Conservation (phyloP, 2,329 filamentous ascomycete species). For the Apiospora malaysiana region DNA sequence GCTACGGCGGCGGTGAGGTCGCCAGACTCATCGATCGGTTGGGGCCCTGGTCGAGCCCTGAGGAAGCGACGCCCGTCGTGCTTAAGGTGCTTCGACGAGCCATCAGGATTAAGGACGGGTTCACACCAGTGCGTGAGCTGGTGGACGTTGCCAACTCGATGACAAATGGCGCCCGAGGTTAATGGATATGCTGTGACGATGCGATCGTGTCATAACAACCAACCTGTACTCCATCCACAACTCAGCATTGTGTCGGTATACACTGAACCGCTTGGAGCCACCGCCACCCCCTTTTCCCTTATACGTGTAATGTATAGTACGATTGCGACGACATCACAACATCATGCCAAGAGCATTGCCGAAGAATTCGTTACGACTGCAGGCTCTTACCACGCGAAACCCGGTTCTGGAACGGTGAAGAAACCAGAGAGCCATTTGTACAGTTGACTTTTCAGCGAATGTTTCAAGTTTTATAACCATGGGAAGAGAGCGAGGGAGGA, state of each 20-base stretch:
- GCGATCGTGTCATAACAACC: neutral
- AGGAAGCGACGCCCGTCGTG: slow-evolving; percentile 36
- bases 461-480: slow-evolving; percentile 10
- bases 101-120: slow-evolving; percentile 34
- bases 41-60: slow-evolving; percentile 39
- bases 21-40: slow-evolving; percentile 41
- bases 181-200: neutral
- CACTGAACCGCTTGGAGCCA: neutral
- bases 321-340: slow-evolving; percentile 3
- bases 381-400: slow-evolving; percentile 1
- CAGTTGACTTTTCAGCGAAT: slow-evolving; percentile 10
- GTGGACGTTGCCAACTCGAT: slow-evolving; percentile 26
- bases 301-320: slow-evolving; percentile 17
- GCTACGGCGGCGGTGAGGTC: slow-evolving; percentile 35
- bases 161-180: slow-evolving; percentile 31
- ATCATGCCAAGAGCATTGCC: neutral
- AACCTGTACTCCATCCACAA: neutral
- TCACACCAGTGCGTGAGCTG: slow-evolving; percentile 38
- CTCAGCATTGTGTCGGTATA: neutral
- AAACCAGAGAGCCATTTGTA: neutral
- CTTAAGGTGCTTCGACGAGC: slow-evolving; percentile 37
- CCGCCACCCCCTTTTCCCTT: neutral
- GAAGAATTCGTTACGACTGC: neutral
- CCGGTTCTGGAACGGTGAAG: neutral
- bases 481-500: neutral